Percentiles rank a stretch among this genome's conserved stretches.
Conservation (phyloP, 2,329 filamentous ascomycete species). For the Aspergillus sp. region DNA sequence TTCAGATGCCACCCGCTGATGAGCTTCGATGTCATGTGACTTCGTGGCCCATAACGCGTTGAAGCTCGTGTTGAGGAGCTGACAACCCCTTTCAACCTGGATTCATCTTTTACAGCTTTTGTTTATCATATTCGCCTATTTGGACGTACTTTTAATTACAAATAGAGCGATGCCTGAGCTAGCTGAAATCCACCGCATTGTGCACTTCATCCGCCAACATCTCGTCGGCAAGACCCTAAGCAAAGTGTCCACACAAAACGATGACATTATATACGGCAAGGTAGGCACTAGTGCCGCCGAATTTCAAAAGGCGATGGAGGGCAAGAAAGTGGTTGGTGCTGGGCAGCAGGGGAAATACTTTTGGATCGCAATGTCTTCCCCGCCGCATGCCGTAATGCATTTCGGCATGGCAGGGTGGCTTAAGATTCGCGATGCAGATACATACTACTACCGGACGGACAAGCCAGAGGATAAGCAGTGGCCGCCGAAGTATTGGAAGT, state of each 20-base stretch:
- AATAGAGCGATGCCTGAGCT: conserved; percentile 48
- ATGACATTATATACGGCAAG: conserved; percentile 86
- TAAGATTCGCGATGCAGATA: conserved; percentile 76
- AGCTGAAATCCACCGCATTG: conserved; percentile 73
- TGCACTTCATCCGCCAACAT: conserved; percentile 78
- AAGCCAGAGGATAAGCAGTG: conserved; percentile 63
- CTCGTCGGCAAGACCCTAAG: conserved; percentile 80
- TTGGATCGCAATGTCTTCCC: conserved; percentile 75
- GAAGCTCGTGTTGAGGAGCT: conserved; percentile 6
- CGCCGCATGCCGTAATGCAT: conserved; percentile 87
- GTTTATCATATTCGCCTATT: not conserved
- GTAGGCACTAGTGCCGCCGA: conserved; percentile 75
- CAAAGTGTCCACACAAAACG: conserved; percentile 70
- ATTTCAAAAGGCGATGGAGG: conserved; percentile 71
- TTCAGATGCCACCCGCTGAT: conserved; percentile 9
- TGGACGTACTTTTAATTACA: not conserved
- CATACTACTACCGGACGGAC: conserved; percentile 73
- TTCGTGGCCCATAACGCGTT: conserved; percentile 26
- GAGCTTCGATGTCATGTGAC: conserved; percentile 25
- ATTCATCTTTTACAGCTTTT: not conserved
- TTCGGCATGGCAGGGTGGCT: conserved; percentile 82
- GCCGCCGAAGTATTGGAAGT: conserved; percentile 92
- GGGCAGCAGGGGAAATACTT: conserved; percentile 97
- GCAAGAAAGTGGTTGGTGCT: conserved; percentile 69
- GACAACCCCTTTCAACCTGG: not conserved